A percentile compares a stretch with the other conserved stretches of the same genome.
Evolutionary conservation across 192 early-diverging fungal species (phyloP).

Genomic region (Spizellomyces sp.): DNA sequence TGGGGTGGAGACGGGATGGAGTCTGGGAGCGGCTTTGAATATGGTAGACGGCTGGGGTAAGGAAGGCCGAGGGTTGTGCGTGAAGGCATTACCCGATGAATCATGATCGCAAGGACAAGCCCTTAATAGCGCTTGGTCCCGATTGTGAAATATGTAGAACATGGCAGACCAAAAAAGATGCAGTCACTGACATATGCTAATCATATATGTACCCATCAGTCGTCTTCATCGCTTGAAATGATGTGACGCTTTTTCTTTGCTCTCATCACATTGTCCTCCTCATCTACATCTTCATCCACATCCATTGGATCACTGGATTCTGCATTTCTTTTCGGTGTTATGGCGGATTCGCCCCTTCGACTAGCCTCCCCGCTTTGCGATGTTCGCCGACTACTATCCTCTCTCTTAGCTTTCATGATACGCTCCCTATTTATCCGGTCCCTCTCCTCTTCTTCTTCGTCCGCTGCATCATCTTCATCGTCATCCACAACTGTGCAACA

Average conservation of each 20-base stretch:
- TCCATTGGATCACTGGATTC: not conserved
- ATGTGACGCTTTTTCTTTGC: conserved; percentile 35
- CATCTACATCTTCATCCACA: not conserved
- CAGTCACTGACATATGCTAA: no score
- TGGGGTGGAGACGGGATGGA: conserved; percentile 95
- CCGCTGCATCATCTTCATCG: conserved; percentile 37
- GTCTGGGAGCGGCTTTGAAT: conserved; percentile 87
- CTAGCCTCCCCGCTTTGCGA: no score
- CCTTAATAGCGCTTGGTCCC: not conserved
- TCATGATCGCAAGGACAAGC: not conserved
- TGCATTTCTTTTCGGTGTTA: not conserved
- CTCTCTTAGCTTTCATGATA: conserved; percentile 10
- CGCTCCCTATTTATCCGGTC: not conserved
- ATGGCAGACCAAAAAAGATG: no score
- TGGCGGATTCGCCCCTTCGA: no score
- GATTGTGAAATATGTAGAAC: no score
- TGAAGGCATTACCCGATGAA: not conserved
- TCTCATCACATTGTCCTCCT: not conserved
- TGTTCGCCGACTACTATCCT: no score
- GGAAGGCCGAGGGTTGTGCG: not conserved
- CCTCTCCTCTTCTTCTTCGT: conserved; percentile 13
- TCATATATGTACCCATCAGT: no score
- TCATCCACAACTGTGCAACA: conserved; percentile 28
- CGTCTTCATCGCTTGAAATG: conserved; percentile 42
- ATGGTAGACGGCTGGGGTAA: conserved; percentile 63